Conservation (phyloP, 495 filamentous ascomycete species). For the Penicillium mononematosum region DNA sequence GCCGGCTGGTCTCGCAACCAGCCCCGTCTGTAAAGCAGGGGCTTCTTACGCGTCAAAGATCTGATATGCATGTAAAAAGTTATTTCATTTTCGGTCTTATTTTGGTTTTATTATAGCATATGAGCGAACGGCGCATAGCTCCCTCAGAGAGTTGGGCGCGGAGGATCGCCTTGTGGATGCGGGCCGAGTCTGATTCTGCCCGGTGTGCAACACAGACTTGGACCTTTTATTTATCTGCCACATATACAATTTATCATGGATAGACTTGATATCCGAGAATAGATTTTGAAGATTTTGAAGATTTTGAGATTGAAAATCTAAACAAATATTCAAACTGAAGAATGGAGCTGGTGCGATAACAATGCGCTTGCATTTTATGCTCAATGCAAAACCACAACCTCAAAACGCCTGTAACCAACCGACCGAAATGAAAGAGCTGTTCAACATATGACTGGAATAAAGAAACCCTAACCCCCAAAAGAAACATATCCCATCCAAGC, state of each 20-base stretch:
- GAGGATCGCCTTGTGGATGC: not conserved
- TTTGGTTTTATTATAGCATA: conserved; percentile 24
- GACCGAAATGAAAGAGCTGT: conserved; percentile 3
- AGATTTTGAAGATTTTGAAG: not conserved
- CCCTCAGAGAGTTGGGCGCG: conserved; percentile 3
- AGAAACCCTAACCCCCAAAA: conserved; percentile 7
- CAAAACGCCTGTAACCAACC: conserved; percentile 6
- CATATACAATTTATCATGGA: not conserved
- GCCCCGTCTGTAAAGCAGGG: conserved; percentile 39
- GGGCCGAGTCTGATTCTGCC: not conserved
- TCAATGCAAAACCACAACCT: conserved; percentile 4
- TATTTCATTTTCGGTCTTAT: not conserved
- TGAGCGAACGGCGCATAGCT: conserved; percentile 26
- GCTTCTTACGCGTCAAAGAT: conserved; percentile 8
- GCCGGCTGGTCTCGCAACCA: conserved; percentile 58
- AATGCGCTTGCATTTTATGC: conserved; percentile 1
- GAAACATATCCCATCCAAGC: conserved; percentile 2
- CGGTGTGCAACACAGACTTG: conserved; percentile 16
- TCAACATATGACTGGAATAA: not conserved
- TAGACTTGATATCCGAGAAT: not conserved
- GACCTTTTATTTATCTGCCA: conserved; percentile 1
- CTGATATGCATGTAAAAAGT: conserved; percentile 15
- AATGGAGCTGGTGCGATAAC: not conserved
- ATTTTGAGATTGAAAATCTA: not conserved
- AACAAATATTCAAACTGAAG: not conserved